phyloP scores from a whole-genome alignment of 805 yeast species.

The Zygotorulaspora florentina region DNA sequence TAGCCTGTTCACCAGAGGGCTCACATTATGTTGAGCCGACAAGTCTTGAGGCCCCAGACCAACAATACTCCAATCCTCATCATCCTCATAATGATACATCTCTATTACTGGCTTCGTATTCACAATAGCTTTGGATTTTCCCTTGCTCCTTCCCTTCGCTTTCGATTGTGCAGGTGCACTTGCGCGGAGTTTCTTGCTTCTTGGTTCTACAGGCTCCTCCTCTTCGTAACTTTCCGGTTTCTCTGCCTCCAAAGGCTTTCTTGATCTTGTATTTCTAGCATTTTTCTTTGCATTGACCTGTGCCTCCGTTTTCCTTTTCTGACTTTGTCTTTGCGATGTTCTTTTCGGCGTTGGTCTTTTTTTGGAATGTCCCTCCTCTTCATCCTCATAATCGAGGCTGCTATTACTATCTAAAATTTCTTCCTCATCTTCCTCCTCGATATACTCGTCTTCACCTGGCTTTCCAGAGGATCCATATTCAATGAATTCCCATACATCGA shows the following conservation, averaged over 20 bases:
- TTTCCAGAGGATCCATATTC: constrained; percentile 35
- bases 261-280: constrained; percentile 20
- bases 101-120: constrained; percentile 11
- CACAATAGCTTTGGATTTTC: constrained; percentile 12
- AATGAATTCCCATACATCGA: constrained; percentile 34
- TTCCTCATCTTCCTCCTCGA: constrained; percentile 31
- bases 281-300: constrained; percentile 16
- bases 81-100: constrained; percentile 31
- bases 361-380: constrained; percentile 31
- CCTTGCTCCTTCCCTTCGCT: constrained; percentile 13
- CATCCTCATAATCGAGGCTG: constrained; percentile 26
- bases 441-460: constrained; percentile 31
- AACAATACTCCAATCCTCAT: constrained; percentile 32
- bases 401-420: constrained; percentile 26
- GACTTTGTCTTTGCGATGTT: constrained; percentile 14
- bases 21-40: constrained; percentile 14
- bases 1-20: constrained; percentile 27
- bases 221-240: constrained; percentile 11
- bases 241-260: constrained; percentile 20
- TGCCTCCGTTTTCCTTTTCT: constrained; percentile 20
- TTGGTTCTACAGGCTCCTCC: constrained; percentile 4
- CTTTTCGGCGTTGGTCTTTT: constrained; percentile 6
- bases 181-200: constrained; percentile 23
- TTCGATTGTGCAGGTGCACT: constrained; percentile 15
- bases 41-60: constrained; percentile 35